phyloP scores from a whole-genome alignment of 2,329 filamentous ascomycete species.

The Exophiala spinifera region DNA sequence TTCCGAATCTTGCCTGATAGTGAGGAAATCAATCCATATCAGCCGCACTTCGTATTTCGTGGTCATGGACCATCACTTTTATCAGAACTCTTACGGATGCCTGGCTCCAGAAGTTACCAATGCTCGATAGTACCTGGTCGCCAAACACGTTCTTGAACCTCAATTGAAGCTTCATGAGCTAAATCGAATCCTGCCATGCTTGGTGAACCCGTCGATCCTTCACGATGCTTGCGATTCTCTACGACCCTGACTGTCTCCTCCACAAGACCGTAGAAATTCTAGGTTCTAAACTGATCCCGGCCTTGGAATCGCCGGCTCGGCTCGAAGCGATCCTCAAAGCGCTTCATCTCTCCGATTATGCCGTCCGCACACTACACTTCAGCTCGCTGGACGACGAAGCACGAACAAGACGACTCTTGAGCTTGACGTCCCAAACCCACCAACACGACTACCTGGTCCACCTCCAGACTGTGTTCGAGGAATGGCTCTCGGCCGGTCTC shows the following conservation, averaged over 20 bases:
- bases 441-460: conserved; percentile 24
- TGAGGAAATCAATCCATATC: neutral
- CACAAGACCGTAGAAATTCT: conserved; percentile 29
- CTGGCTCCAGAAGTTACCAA: conserved; percentile 2
- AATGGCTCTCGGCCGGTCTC: conserved; percentile 24
- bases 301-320: conserved; percentile 25
- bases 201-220: neutral
- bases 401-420: conserved; percentile 8
- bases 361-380: conserved; percentile 11
- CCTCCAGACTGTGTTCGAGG: conserved; percentile 22
- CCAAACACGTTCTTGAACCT: no score
- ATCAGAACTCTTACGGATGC: neutral
- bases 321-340: conserved; percentile 26
- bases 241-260: conserved; percentile 28
- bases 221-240: conserved; percentile 29
- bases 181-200: conserved; percentile 9
- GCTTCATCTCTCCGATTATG: conserved; percentile 18
- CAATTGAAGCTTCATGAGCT: neutral
- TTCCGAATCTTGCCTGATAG: neutral
- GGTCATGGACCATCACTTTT: conserved; percentile 1
- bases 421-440: conserved; percentile 21
- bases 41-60: conserved; percentile 1
- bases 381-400: conserved; percentile 9
- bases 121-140: neutral
- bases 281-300: conserved; percentile 26